A percentile compares a stretch with the other conserved stretches of the same genome.
Evolutionary conservation across 305 asterid genomes (phyloP).

Genomic region (Striga hermonthica): DNA sequence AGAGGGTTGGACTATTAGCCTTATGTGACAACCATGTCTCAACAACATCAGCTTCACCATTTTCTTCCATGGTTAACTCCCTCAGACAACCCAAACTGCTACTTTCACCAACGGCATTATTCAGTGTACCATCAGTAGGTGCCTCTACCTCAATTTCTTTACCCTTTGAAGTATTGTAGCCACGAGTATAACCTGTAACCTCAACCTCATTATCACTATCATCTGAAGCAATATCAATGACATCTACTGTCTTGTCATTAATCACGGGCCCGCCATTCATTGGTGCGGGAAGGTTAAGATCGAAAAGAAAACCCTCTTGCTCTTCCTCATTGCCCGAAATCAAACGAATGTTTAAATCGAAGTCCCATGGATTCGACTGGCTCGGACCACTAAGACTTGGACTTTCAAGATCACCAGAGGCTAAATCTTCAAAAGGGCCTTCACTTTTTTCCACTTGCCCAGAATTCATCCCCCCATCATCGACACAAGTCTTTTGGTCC

Average conservation of each 20-base stretch:
- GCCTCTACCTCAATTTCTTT: slow-evolving; percentile 32
- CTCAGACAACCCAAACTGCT: slow-evolving; percentile 31
- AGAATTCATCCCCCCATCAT: slow-evolving; percentile 31
- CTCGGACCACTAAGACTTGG: slow-evolving; percentile 28
- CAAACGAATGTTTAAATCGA: slow-evolving; percentile 33
- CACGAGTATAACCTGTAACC: slow-evolving; percentile 32
- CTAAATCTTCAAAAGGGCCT: slow-evolving; percentile 28
- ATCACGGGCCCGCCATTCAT: slow-evolving; percentile 24
- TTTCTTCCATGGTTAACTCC: slow-evolving; percentile 48
- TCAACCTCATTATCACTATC: slow-evolving; percentile 56
- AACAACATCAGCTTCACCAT: slow-evolving; percentile 45
- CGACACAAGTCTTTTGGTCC: slow-evolving; percentile 31
- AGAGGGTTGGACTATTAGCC: slow-evolving; percentile 26
- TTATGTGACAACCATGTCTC: slow-evolving; percentile 48
- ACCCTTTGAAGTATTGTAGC: slow-evolving; percentile 31
- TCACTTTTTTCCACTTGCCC: slow-evolving; percentile 20
- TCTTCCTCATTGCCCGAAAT: slow-evolving; percentile 33
- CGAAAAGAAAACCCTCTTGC: slow-evolving; percentile 32
- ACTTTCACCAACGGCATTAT: slow-evolving; percentile 37
- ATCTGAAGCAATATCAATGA: slow-evolving; percentile 50
- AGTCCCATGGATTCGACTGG: slow-evolving; percentile 30
- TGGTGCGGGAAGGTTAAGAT: slow-evolving; percentile 42
- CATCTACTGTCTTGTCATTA: slow-evolving; percentile 28
- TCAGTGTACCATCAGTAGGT: slow-evolving; percentile 20
- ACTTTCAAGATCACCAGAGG: slow-evolving; percentile 28